Conservation (phyloP, 176 grass and related monocot genomes). For the Alloteropsis semialata region DNA sequence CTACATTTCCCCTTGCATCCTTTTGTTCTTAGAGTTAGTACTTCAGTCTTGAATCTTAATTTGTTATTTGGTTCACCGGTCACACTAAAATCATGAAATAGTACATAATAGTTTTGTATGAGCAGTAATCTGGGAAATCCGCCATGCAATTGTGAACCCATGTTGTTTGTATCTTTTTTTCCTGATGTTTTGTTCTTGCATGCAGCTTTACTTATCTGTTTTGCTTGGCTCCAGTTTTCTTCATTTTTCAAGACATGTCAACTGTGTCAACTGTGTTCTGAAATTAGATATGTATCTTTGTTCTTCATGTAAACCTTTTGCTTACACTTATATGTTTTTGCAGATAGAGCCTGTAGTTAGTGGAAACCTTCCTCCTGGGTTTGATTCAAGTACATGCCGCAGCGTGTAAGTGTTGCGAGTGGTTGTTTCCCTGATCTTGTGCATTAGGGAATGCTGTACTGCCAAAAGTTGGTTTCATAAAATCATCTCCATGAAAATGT, state of each 20-base stretch:
- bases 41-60: not conserved
- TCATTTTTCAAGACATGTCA: not conserved
- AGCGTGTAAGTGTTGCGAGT: constrained; percentile 82
- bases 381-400: constrained; percentile 96
- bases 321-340: constrained; percentile 64
- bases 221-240: not conserved
- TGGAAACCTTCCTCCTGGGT: constrained; percentile 96
- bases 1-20: not conserved
- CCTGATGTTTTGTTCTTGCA: not conserved
- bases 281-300: constrained; percentile 10
- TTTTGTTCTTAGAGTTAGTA: not conserved
- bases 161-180: not conserved
- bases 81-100: not conserved
- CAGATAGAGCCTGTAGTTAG: constrained; percentile 96
- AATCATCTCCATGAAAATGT: not conserved
- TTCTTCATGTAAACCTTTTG: not conserved
- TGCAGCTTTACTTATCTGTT: not conserved
- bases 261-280: not conserved
- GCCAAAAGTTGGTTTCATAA: not conserved
- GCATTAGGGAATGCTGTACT: not conserved
- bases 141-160: not conserved
- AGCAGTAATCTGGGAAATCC: not conserved
- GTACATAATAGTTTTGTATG: not conserved
- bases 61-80: not conserved
- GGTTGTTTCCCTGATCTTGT: constrained; percentile 25